Evolutionary conservation across 371 early-diverging fungal species (phyloP), one percentile per base, ranked within the genome.

Genomic region (Pancytospora philotis): DNA sequence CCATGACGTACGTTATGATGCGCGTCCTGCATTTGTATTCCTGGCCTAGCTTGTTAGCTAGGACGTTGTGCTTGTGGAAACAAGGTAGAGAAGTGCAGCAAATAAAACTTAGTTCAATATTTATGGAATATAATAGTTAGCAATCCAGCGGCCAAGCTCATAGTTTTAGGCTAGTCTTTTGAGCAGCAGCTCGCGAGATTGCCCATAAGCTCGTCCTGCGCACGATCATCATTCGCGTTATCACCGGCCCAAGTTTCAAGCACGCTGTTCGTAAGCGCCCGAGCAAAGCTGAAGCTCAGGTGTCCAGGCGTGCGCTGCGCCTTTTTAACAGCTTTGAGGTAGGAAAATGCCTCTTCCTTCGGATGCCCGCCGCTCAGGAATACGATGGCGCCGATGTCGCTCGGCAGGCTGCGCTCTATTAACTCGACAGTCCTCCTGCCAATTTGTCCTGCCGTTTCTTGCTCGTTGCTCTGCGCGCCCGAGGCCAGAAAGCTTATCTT

Each of bases 291-390:
- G 81, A 85, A 86, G 36, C 85, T 85, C 36, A 86, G 74, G 8
- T 41, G 45, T 22, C 85, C 84, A 53, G 72, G 76, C 19, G 69
- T 38, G 34, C 53, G 75, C 1, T 73, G 66, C 34, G 73, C 62
- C 41, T 66, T 57, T 79, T 84, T 84, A 10, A 77, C 69, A 57
- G 74, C 83, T 69, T 83, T 78, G 2, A 86, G 77, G 71, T 85
- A 83, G 35, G 77, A 57, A 25, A 85, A 84, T 62, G 85, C 84
- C 35, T 83, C 77, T 58, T 84, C 84, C 67, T 83, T 80, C 53
- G 83, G 77, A 71, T 86, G 86, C 35, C 86, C 86, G 41, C 86
- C 86, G 68, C 84, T 84, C 31, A 86, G 76, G 83, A 86, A 86
- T 27, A 85, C 84, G 61, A 86, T 74, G 31, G 85, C 86, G 32